Conservation (phyloP, 192 early-diverging fungal genomes). For the Mortierella hygrophila region DNA sequence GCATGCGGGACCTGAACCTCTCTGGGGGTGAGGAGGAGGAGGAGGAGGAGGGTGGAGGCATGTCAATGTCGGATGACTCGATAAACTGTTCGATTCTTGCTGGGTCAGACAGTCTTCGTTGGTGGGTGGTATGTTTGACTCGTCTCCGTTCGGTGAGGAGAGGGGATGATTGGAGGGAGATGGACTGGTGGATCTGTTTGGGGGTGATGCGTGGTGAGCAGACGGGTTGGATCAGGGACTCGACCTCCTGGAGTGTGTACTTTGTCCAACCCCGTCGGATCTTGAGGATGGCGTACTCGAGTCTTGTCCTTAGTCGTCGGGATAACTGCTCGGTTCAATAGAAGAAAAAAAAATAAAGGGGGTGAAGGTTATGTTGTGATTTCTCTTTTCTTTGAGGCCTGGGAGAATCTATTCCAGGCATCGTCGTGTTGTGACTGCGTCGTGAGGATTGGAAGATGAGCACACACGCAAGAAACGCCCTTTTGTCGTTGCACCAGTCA, state of each 20-base stretch:
- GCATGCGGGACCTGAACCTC: constrained; percentile 28
- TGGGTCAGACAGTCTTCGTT: constrained; percentile 23
- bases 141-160: constrained; percentile 11
- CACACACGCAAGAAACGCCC: not conserved
- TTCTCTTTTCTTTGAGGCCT: not conserved
- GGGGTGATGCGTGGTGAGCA: constrained; percentile 40
- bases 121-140: not conserved
- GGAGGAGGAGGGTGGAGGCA: not conserved
- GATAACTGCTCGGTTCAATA: constrained; percentile 33
- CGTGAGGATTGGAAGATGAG: not conserved
- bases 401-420: constrained; percentile 7
- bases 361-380: not conserved
- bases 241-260: constrained; percentile 54
- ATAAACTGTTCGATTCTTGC: not conserved
- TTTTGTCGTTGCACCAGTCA: constrained; percentile 2
- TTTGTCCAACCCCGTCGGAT: constrained; percentile 51
- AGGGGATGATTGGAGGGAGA: constrained; percentile 32
- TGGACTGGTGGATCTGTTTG: constrained; percentile 15
- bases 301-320: constrained; percentile 41
- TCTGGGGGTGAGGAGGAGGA: constrained; percentile 9
- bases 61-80: not conserved
- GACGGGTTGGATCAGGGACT: constrained; percentile 35
- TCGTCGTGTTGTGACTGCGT: not conserved
- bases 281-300: constrained; percentile 53
- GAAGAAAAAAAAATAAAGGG: constrained; percentile 10